Evolutionary conservation across 2,329 filamentous ascomycete genomes (phyloP), one percentile per base, ranked within the genome.

Genomic region (Cladophialophora chaetospira): DNA sequence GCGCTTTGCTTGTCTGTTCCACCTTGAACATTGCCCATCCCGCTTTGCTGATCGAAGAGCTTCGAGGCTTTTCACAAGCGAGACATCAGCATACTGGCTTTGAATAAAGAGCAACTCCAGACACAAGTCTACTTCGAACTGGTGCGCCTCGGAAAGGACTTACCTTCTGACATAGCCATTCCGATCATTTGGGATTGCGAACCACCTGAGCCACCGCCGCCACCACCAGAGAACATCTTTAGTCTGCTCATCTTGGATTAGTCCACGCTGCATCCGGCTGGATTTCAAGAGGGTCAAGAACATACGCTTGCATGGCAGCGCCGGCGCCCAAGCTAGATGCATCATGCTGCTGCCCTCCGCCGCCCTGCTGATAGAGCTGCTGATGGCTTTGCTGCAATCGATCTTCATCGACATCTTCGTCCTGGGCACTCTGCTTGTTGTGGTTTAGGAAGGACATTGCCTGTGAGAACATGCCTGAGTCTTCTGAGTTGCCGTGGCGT

Each of bases 1-100:
- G 85, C 90, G 45, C 85, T 86, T 74, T 96, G 85, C 82, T 96
- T 96, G 74, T 83, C 88, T 4, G 87, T 82, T 23, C 81, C 58
- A 73, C 77, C 68, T 65, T 81, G 77, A 58, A 79, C 79, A 63
- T 81, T 82, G 17, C 83, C 84, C 67, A 77, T 72, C 10, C 72
- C 70, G 58, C 73, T 73, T 73, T 86, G 83, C 73, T 85, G 71
- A 65, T 86, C 82, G 70, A 85, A 87, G 60, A 92, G 77, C 79
- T 92, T 91, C 68, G 86, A 87, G 29, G 91, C 92, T 77, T 97
- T n/a, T n/a, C n/a, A n/a, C n/a, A n/a, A n/a, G n/a, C n/a, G n/a
- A n/a, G n/a, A n/a, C n/a, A n/a, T n/a, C n/a, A n/a, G n/a, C n/a
- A n/a, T n/a, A n/a, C n/a, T n/a, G n/a, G n/a, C n/a, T n/a, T n/a